Conservation (phyloP, 257 asterid genomes). For the Fraxinus anomala region DNA sequence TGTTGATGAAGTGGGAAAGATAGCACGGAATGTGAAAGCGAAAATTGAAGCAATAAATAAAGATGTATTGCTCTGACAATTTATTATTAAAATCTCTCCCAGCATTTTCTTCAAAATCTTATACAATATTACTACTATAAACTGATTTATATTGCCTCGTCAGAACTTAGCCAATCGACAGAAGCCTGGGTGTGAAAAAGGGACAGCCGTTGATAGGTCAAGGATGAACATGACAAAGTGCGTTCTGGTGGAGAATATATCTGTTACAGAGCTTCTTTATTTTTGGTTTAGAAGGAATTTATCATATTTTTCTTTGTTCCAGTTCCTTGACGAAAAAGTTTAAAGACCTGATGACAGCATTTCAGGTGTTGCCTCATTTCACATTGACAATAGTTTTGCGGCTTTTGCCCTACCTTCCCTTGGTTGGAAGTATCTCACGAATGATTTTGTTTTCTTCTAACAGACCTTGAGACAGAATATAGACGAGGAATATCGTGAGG, state of each 20-base stretch:
- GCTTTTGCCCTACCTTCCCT: background rate
- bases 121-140: background rate
- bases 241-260: constrained; percentile 18
- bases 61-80: constrained; percentile 50
- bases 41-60: constrained; percentile 63
- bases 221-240: constrained; percentile 80
- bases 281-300: constrained; percentile 12
- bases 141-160: constrained; percentile 20
- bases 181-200: constrained; percentile 85
- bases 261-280: background rate
- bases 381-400: constrained; percentile 3
- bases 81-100: constrained; percentile 8
- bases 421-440: background rate
- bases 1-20: constrained; percentile 79
- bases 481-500: constrained; percentile 89
- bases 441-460: constrained; percentile 11
- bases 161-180: constrained; percentile 79
- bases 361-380: constrained; percentile 52
- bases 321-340: constrained; percentile 76
- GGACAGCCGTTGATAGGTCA: constrained; percentile 86
- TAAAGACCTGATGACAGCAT: constrained; percentile 73
- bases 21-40: constrained; percentile 70
- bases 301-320: constrained; percentile 25
- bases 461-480: constrained; percentile 73
- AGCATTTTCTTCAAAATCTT: background rate